Conservation (phyloP, 1,284 basidiomycete genomes). For the Naganishia albida region DNA sequence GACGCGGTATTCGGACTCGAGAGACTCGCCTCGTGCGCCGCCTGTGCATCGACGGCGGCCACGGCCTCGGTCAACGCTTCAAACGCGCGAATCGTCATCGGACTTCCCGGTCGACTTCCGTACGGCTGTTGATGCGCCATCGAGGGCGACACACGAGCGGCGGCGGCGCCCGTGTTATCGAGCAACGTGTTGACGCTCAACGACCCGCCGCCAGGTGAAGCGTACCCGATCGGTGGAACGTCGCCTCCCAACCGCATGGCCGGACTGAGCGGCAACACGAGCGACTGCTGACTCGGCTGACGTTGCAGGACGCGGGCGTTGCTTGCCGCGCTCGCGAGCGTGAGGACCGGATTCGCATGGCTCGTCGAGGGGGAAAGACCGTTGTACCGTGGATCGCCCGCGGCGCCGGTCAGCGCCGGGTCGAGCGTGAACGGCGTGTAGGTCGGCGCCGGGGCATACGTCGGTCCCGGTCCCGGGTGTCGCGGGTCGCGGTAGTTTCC, state of each 20-base stretch:
- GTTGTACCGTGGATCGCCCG: conserved; percentile 14
- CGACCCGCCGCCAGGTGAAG: not conserved
- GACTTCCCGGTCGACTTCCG: conserved; percentile 27
- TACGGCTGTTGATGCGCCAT: conserved; percentile 27
- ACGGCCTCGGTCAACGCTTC: conserved; percentile 24
- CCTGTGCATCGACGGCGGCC: conserved; percentile 17
- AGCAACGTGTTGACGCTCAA: conserved; percentile 22
- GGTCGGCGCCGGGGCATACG: conserved; percentile 7
- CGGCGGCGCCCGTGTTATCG: not conserved
- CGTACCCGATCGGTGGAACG: conserved; percentile 8
- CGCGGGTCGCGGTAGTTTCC: conserved; percentile 11
- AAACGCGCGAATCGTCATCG: conserved; percentile 30
- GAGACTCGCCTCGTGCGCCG: conserved; percentile 19
- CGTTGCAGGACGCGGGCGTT: conserved; percentile 22
- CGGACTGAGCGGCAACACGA: conserved; percentile 27
- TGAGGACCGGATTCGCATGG: conserved; percentile 24
- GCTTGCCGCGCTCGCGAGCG: conserved; percentile 35
- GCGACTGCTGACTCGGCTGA: conserved; percentile 6
- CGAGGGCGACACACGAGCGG: conserved; percentile 5
- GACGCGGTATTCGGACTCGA: conserved; percentile 4
- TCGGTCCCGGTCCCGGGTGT: conserved; percentile 3
- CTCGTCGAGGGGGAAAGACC: conserved; percentile 16
- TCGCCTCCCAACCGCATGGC: conserved; percentile 25
- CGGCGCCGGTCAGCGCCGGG: conserved; percentile 19
- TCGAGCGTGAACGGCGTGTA: conserved; percentile 30